These are phyloP conservation scores for Aspergillus candidus DNA, from an alignment of 2,329 filamentous ascomycete genomes.

Conservation along the genomic window DNA sequence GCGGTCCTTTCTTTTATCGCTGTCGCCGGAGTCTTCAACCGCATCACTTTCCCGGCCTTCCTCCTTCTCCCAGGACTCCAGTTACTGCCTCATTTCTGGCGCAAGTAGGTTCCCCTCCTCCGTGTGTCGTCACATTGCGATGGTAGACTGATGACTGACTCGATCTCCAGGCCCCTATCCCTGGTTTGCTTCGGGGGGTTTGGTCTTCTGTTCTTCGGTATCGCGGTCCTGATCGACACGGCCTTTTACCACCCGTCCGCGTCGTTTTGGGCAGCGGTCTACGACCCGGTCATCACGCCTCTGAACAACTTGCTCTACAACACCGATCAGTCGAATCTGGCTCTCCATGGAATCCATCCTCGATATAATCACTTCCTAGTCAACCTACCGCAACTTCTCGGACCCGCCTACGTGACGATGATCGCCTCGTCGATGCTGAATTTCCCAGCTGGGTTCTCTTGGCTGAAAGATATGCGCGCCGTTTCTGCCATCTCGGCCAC, in stretches of 20 bases:
- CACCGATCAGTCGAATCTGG: conserved; percentile 61
- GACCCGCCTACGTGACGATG: conserved; percentile 58
- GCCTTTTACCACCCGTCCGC: conserved; percentile 60
- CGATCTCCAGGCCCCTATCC: conserved; percentile 47
- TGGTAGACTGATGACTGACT: conserved; percentile 24
- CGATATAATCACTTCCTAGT: conserved; percentile 70
- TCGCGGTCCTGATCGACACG: conserved; percentile 79
- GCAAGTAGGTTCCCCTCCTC: conserved; percentile 54
- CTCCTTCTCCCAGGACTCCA: conserved; percentile 75
- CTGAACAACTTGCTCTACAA: conserved; percentile 76
- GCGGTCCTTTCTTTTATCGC: conserved; percentile 71
- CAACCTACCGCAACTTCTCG: conserved; percentile 66
- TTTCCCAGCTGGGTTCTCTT: conserved; percentile 22
- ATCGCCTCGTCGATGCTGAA: conserved; percentile 43
- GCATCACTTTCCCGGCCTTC: conserved; percentile 95
- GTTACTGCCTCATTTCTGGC: conserved; percentile 76
- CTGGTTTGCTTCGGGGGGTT: conserved; percentile 60
- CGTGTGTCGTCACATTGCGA: not conserved
- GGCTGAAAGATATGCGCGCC: conserved; percentile 35
- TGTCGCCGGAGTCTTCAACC: conserved; percentile 87
- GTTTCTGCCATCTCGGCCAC: conserved; percentile 41
- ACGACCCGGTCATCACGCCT: conserved; percentile 63
- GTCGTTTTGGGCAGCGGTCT: conserved; percentile 39
- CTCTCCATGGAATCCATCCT: conserved; percentile 69
- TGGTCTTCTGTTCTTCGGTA: conserved; percentile 59